A percentile compares a stretch with the other conserved stretches of the same genome.
Evolutionary conservation across 2,329 filamentous ascomycete species (phyloP).

Genomic region (Aureobasidium melanogenum): DNA sequence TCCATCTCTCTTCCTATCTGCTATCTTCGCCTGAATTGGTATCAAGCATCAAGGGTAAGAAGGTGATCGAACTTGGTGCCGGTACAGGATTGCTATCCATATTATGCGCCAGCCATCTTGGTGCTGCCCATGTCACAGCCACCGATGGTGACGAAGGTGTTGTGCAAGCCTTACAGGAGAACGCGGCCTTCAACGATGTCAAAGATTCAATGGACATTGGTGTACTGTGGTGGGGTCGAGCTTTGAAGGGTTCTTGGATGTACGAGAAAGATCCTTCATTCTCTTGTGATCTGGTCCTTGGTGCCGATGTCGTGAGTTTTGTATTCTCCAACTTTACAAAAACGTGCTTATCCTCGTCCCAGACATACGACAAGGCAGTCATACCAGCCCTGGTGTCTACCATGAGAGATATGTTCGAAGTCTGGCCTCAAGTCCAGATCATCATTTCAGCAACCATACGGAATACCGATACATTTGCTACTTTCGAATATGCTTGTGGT

Average conservation of each 20-base stretch:
- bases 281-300: constrained; percentile 55
- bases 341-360: not conserved
- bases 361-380: constrained; percentile 61
- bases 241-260: constrained; percentile 50
- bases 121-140: constrained; percentile 50
- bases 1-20: constrained; percentile 64
- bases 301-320: constrained; percentile 56
- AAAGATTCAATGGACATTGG: constrained; percentile 40
- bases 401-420: constrained; percentile 50
- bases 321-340: not conserved
- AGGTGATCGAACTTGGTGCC: constrained; percentile 63
- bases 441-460: constrained; percentile 63
- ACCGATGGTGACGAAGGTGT: constrained; percentile 70
- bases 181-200: constrained; percentile 59
- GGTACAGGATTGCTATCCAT: constrained; percentile 71
- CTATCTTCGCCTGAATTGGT: constrained; percentile 32
- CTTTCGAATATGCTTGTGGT: constrained; percentile 53
- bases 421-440: constrained; percentile 49
- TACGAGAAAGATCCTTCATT: constrained; percentile 38
- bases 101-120: constrained; percentile 60
- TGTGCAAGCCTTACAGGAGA: constrained; percentile 57
- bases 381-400: constrained; percentile 59
- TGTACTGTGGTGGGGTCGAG: constrained; percentile 57
- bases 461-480: constrained; percentile 59
- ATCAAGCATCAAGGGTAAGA: constrained; percentile 43